Conservation (phyloP, 495 filamentous ascomycete species). For the Annulohypoxylon maeteangense region DNA sequence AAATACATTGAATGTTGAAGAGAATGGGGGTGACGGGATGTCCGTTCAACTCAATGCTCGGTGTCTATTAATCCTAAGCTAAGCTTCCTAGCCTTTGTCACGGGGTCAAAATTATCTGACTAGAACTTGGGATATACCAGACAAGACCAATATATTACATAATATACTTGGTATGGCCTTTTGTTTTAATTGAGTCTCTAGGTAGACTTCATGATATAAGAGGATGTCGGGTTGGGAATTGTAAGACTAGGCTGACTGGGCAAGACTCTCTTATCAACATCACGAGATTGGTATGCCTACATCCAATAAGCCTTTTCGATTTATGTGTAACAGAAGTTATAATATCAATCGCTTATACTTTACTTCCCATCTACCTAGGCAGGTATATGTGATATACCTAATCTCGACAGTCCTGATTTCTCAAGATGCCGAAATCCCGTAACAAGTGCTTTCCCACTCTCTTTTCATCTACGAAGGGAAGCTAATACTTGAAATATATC, state of each 20-base stretch:
- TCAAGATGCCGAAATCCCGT: too few relatives aligned
- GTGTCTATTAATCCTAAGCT: constrained; percentile 13
- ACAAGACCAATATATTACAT: constrained; percentile 4
- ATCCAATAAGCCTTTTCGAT: too few relatives aligned
- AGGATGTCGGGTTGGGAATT: not conserved
- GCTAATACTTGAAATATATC: not conserved
- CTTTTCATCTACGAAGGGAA: not conserved
- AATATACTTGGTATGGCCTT: not conserved
- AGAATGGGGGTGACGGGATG: constrained; percentile 14
- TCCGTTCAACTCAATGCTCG: constrained; percentile 15
- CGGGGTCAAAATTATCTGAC: constrained; percentile 7
- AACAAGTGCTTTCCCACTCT: not conserved
- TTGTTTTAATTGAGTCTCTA: not conserved
- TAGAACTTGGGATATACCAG: not conserved
- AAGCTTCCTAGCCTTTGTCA: constrained; percentile 26
- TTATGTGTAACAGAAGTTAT: too few relatives aligned
- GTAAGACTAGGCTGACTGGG: too few relatives aligned
- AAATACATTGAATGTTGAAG: constrained; percentile 17
- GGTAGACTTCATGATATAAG: not conserved
- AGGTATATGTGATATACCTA: too few relatives aligned
- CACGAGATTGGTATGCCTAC: too few relatives aligned
- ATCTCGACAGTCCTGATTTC: too few relatives aligned
- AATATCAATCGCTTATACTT: too few relatives aligned
- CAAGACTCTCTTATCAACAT: too few relatives aligned
- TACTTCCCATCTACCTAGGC: too few relatives aligned